Percentiles rank a stretch among this genome's conserved stretches.
Conservation (phyloP, 2,329 filamentous ascomycete species). For the Monilinia laxa region DNA sequence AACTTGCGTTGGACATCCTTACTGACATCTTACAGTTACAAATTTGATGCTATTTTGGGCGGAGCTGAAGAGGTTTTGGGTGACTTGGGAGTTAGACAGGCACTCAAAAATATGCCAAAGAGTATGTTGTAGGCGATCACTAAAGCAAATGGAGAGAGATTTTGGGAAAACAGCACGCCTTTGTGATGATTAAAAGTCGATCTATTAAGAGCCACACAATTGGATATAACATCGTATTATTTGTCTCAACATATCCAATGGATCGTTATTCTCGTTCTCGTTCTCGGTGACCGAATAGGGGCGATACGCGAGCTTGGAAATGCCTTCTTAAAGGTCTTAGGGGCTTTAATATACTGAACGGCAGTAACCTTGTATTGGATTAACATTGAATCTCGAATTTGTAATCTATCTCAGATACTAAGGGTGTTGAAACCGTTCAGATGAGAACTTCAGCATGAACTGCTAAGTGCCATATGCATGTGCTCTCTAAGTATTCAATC, state of each 20-base stretch:
- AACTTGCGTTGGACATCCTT: neutral
- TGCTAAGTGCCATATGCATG: neutral
- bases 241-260: neutral
- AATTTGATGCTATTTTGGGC: conserved; percentile 76
- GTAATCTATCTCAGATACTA: neutral
- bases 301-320: neutral
- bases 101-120: conserved; percentile 82
- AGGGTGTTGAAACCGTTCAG: too few species aligned
- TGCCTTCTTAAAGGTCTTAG: neutral
- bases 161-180: neutral
- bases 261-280: neutral
- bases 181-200: neutral
- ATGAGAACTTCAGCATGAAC: neutral
- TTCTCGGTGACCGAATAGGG: neutral
- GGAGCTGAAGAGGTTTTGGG: conserved; percentile 80
- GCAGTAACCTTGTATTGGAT: neutral
- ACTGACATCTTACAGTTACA: conserved; percentile 42
- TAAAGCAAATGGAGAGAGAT: too few species aligned
- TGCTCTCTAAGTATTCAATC: neutral
- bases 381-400: neutral
- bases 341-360: neutral
- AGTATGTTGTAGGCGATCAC: conserved; percentile 62
- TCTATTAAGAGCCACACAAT: neutral
- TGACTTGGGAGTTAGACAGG: conserved; percentile 80
- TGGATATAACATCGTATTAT: neutral